Conservation (phyloP, 106 monocot genomes). For the Dendrobium catenatum region DNA sequence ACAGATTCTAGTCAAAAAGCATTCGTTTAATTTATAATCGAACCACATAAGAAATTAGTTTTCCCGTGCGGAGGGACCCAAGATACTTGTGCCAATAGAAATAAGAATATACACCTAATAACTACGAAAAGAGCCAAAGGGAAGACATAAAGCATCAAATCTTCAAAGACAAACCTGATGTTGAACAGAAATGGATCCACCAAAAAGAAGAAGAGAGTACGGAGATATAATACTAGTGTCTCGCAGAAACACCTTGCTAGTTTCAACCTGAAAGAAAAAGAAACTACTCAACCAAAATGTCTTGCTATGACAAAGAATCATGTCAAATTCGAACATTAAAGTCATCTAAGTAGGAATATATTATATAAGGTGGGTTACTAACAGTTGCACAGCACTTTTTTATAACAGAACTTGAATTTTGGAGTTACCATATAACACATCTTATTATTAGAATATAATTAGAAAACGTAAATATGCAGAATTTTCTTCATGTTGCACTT, state of each 20-base stretch:
- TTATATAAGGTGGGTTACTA: not conserved
- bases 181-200: constrained; percentile 73
- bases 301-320: not conserved
- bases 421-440: not conserved
- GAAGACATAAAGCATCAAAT: not conserved
- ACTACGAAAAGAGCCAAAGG: not conserved
- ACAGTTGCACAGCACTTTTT: not conserved
- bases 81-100: not conserved
- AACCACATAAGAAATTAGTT: not conserved
- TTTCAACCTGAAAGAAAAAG: constrained; percentile 63
- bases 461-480: not conserved
- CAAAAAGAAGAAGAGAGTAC: constrained; percentile 84
- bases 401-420: not conserved
- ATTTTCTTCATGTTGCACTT: not conserved
- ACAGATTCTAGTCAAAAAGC: not conserved
- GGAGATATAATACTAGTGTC: constrained; percentile 84
- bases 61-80: not conserved
- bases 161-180: constrained; percentile 72
- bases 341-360: not conserved
- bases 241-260: constrained; percentile 81
- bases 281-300: constrained; percentile 2
- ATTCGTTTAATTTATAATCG: not conserved
- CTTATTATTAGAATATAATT: not conserved
- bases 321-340: not conserved
- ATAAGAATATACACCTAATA: not conserved